phyloP scores from a whole-genome alignment of 176 grass and related monocot genomes.

The Bonia amplexicaulis region DNA sequence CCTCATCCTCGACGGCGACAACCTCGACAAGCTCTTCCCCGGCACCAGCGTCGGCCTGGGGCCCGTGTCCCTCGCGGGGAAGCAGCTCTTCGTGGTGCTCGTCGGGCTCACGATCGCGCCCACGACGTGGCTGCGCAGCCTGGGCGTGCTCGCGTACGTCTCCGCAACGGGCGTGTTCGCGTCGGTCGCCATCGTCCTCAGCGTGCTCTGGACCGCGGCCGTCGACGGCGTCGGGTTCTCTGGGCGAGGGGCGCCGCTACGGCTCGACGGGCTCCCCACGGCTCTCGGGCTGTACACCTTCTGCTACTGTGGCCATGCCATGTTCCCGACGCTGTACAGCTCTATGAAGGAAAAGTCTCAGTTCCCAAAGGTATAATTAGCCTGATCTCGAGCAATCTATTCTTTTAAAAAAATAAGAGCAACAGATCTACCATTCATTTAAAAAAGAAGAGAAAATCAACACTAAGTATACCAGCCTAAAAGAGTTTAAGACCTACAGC shows the following conservation, averaged over 20 bases:
- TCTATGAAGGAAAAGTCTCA: slow-evolving; percentile 51
- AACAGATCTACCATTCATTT: too few species aligned
- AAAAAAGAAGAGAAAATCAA: too few species aligned
- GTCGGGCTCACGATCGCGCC: slow-evolving; percentile 34
- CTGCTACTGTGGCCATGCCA: slow-evolving; percentile 51
- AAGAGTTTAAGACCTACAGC: too few species aligned
- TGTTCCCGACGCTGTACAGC: slow-evolving; percentile 54
- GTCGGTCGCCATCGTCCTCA: slow-evolving; percentile 33
- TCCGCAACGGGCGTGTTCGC: slow-evolving; percentile 54
- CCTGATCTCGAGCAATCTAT: background rate
- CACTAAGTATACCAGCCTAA: too few species aligned
- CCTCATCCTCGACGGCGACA: slow-evolving; percentile 60
- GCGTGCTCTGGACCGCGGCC: slow-evolving; percentile 46
- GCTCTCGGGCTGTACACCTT: slow-evolving; percentile 50
- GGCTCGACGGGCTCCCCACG: slow-evolving; percentile 39
- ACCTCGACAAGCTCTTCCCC: slow-evolving; percentile 57
- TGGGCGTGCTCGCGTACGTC: slow-evolving; percentile 59
- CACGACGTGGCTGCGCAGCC: slow-evolving; percentile 50
- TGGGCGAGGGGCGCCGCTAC: slow-evolving; percentile 17
- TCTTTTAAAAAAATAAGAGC: too few species aligned
- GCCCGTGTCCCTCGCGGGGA: slow-evolving; percentile 21
- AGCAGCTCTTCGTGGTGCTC: slow-evolving; percentile 45
- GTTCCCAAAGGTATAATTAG: slow-evolving; percentile 51
- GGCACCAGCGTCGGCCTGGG: slow-evolving; percentile 21
- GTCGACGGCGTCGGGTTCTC: slow-evolving; percentile 50